phyloP scores from a whole-genome alignment of 1,284 basidiomycete genomes.

The Apiotrichum akiyoshidainum region DNA sequence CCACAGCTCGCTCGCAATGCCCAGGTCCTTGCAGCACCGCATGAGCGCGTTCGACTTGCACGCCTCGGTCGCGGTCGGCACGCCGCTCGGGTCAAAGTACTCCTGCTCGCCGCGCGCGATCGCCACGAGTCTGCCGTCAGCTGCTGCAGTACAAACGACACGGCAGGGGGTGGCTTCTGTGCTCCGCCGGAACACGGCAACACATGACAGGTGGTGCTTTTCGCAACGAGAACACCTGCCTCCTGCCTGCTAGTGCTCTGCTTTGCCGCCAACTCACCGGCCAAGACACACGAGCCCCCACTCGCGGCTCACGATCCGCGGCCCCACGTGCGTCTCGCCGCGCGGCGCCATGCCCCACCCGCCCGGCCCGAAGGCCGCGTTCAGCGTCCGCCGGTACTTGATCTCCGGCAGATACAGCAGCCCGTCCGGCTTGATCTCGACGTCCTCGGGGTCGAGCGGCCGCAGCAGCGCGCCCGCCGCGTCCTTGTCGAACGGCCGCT shows the following conservation, averaged over 20 bases:
- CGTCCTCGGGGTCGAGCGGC: constrained; percentile 61
- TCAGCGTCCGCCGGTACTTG: constrained; percentile 92
- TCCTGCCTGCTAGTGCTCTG: no score
- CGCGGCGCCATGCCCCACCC: constrained; percentile 96
- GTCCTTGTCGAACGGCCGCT: constrained; percentile 73
- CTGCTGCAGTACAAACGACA: no score
- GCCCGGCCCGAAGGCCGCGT: constrained; percentile 92
- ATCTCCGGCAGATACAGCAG: constrained; percentile 95
- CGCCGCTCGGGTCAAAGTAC: constrained; percentile 87
- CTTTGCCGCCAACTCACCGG: constrained; percentile 59
- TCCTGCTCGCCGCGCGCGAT: constrained; percentile 95
- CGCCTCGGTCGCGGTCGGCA: constrained; percentile 90
- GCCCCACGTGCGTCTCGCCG: constrained; percentile 84
- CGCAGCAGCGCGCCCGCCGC: constrained; percentile 69
- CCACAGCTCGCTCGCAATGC: constrained; percentile 95
- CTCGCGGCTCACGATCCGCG: constrained; percentile 84
- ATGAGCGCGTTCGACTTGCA: constrained; percentile 97
- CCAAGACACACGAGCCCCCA: constrained; percentile 94
- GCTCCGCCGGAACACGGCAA: no score
- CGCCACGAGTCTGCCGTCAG: constrained; percentile 67
- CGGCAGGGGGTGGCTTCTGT: no score
- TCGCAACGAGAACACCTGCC: no score
- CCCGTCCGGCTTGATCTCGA: constrained; percentile 63
- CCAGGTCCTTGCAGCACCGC: constrained; percentile 96
- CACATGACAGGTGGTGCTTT: no score